Base-by-base conservation (phyloP, 371 early-diverging fungal species). In the Mucor sp. region DNA sequence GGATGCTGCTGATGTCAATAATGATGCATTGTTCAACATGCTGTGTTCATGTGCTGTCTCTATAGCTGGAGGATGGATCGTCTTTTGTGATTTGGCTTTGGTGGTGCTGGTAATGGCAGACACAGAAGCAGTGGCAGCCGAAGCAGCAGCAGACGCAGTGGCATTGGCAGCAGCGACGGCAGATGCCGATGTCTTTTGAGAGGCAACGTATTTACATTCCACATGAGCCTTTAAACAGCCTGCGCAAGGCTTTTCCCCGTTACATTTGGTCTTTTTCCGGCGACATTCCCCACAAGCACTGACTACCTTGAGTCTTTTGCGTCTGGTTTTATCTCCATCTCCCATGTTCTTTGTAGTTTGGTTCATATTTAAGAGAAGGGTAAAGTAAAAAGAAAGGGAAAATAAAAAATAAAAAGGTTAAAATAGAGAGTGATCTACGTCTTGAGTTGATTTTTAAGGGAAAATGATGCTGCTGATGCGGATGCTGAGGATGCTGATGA, bases 201-300 rank as follows among this genome's bases (percentile, higher is more conserved):
- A 47, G 33, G 5, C 39, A 4, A 39, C 63, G 58, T 78, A 78
- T 63, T 62, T 65, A 65, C 78, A 78, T 27, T 75, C 68, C 2
- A 75, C 69, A 60, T 65, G 69, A 55, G 77, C 68, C 47, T 77
- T 77, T 28, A 69, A 57, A 48, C 78, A 77, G 41, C 66, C 66
- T 14, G 66, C 63, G 33, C 78, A 77, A 5, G 78, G 78, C 15
- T 68, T 61, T 57, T 69, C 70, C 27, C 78, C 74, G 60, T 77
- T 72, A 39, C 78, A 75, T 62, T 75, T 75, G 3, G 76, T 75
- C 39, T 77, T 77, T 57, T 74, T 75, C 41, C 78, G 61, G 23
- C 78, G 67, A 55, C 78, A 77, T 43, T 72, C 72, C 30, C 66
- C 58, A 47, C 78, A 77, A 11, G 78, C 78, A 37, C 69, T 74